Evolutionary conservation across 2,329 filamentous ascomycete species (phyloP), one percentile per base, ranked within the genome.

Genomic region (Sclerotinia glacialis): DNA sequence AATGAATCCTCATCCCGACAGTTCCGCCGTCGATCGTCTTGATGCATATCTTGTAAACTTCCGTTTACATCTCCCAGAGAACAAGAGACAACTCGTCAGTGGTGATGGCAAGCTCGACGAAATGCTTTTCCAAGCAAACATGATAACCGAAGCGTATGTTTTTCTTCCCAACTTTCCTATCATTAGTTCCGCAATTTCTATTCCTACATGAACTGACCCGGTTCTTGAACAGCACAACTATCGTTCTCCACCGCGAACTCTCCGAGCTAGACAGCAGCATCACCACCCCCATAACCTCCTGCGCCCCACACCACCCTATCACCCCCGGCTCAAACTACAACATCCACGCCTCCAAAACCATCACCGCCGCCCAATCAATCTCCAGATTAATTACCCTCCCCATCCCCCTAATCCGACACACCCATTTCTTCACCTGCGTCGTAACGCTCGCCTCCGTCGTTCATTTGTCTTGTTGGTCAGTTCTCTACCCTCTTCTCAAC

Each of bases 91-190:
- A 68, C 82, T 91, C 21, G 80, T 96, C 64, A 85, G 86, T 67
- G 84, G 85, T 69, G 86, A 89, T 71, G 89, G 91, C 42, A 83
- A 86, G 64, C 82, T 93, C 14, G 93, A 97, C 76, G 92, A 96
- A 78, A 89, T 96, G 84, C 88, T 97, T 78, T 96, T 97, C 79
- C 92, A 96, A 76, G 93, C 91, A 0, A 89, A 91, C 69, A 94
- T 96, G 86, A 91, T 96, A 73, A 82, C 84, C 63, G 80, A 85
- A 64, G 78, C 77, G 72, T 75, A 72, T 71, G 74, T 59, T 23
- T 37, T 31, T 11, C 21, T 26, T 37, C 14, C 11, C 49, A 21
- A 12, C 2, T 31, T 44, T 18, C 23, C 23, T 64, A 14, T 21
- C 34, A 42, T 23, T 16, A 16, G 6, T 14, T n/a, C 11, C 34